Evolutionary conservation across 495 filamentous ascomycete genomes (phyloP).

Genomic region (Articulospora tetracladia): DNA sequence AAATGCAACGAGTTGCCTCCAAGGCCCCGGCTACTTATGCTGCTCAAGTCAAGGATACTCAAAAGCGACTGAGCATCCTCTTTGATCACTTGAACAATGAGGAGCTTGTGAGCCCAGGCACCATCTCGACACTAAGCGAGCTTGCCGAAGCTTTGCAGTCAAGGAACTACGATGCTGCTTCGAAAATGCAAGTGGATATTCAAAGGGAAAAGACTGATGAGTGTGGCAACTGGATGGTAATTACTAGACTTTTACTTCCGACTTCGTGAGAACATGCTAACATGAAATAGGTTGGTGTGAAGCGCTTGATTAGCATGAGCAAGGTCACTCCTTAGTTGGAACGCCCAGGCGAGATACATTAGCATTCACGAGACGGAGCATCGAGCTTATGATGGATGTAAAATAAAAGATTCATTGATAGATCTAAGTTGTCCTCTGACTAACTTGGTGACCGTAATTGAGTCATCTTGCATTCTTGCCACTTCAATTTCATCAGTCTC

Average conservation of each 20-base stretch:
- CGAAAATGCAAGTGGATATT: conserved; percentile 73
- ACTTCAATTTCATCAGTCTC: background rate
- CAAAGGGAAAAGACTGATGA: conserved; percentile 78
- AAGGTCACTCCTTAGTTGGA: conserved; percentile 57
- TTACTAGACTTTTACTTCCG: conserved; percentile 29
- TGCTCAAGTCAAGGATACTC: conserved; percentile 83
- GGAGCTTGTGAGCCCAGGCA: conserved; percentile 80
- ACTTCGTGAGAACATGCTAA: conserved; percentile 3
- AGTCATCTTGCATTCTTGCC: background rate
- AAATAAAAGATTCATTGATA: background rate
- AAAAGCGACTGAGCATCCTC: conserved; percentile 83
- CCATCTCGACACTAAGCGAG: conserved; percentile 59
- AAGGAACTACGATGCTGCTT: conserved; percentile 74
- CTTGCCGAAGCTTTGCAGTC: conserved; percentile 63
- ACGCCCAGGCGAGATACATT: background rate
- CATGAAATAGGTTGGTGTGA: conserved; percentile 73
- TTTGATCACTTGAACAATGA: conserved; percentile 97
- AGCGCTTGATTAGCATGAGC: conserved; percentile 89
- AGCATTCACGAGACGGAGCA: background rate
- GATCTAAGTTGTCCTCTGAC: background rate
- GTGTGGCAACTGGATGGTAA: conserved; percentile 94
- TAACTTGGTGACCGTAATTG: background rate
- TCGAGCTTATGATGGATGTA: background rate
- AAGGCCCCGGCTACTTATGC: conserved; percentile 79
- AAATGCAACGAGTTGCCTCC: conserved; percentile 83